A percentile compares a stretch with the other conserved stretches of the same genome.
Conservation (phyloP, 257 asterid genomes). For the Verbascum thapsus region DNA sequence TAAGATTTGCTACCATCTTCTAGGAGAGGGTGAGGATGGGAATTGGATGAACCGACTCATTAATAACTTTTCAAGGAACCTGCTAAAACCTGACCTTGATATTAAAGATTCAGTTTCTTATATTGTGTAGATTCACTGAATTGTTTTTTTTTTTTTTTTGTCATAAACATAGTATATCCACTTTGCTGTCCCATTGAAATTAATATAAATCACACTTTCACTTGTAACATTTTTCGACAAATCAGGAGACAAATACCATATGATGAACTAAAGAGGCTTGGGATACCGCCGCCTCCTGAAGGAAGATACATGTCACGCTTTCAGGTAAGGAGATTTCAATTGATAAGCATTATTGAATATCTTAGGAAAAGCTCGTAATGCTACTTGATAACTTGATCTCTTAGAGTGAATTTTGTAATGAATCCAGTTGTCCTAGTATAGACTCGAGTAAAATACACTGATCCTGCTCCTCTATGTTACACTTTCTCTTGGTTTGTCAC, state of each 20-base stretch:
- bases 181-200: background rate
- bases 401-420: background rate
- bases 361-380: background rate
- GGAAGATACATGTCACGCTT: slow-evolving; percentile 84
- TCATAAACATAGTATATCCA: background rate
- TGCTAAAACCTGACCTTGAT: background rate
- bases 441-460: background rate
- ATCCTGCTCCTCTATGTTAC: too few species aligned
- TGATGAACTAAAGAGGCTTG: slow-evolving; percentile 86
- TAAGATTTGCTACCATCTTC: background rate
- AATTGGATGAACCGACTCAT: too few species aligned
- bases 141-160: background rate
- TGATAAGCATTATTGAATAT: background rate
- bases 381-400: background rate
- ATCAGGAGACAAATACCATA: slow-evolving; percentile 74
- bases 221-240: slow-evolving; percentile 4
- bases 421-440: background rate
- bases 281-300: slow-evolving; percentile 89
- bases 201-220: background rate
- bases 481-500: too few species aligned
- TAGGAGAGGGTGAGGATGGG: background rate
- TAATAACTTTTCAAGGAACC: background rate
- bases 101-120: background rate
- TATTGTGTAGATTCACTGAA: background rate
- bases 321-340: slow-evolving; percentile 45